phyloP scores from a whole-genome alignment of 2,329 filamentous ascomycete species.

The Aspergillus quadricinctus region DNA sequence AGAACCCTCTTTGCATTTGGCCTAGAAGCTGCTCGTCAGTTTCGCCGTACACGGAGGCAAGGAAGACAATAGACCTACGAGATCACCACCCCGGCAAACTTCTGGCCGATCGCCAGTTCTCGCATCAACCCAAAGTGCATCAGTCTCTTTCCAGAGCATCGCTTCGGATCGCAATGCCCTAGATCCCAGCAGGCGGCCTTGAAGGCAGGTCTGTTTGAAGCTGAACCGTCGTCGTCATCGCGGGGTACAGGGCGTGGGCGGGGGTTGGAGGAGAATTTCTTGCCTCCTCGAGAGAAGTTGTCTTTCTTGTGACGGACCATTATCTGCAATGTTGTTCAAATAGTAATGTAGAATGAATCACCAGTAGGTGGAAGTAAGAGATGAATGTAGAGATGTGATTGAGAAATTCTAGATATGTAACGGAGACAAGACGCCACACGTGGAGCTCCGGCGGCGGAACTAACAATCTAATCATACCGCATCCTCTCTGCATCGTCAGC shows the following conservation, averaged over 20 bases:
- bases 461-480: slow-evolving; percentile 21
- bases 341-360: neutral
- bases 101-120: slow-evolving; percentile 85
- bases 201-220: slow-evolving; percentile 51
- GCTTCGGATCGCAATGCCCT: slow-evolving; percentile 93
- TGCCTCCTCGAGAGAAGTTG: slow-evolving; percentile 65
- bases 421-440: slow-evolving; percentile 17
- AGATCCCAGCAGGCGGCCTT: slow-evolving; percentile 98
- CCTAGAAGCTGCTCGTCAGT: slow-evolving; percentile 20
- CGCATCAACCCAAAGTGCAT: slow-evolving; percentile 93
- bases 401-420: neutral
- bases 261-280: slow-evolving; percentile 60
- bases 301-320: slow-evolving; percentile 99
- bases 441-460: slow-evolving; percentile 13
- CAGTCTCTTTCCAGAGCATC: slow-evolving; percentile 91
- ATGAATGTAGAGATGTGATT: neutral
- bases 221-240: slow-evolving; percentile 40
- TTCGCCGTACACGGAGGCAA: neutral
- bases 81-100: slow-evolving; percentile 86
- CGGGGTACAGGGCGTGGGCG: slow-evolving; percentile 49
- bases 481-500: slow-evolving; percentile 7
- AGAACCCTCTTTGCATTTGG: slow-evolving; percentile 86
- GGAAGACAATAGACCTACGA: slow-evolving; percentile 47
- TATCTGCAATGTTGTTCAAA: neutral
- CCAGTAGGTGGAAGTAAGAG: slow-evolving; percentile 8